These are phyloP conservation scores for Monosporascus sp. DNA, from an alignment of 2,329 filamentous ascomycete genomes.

Conservation along the genomic window DNA sequence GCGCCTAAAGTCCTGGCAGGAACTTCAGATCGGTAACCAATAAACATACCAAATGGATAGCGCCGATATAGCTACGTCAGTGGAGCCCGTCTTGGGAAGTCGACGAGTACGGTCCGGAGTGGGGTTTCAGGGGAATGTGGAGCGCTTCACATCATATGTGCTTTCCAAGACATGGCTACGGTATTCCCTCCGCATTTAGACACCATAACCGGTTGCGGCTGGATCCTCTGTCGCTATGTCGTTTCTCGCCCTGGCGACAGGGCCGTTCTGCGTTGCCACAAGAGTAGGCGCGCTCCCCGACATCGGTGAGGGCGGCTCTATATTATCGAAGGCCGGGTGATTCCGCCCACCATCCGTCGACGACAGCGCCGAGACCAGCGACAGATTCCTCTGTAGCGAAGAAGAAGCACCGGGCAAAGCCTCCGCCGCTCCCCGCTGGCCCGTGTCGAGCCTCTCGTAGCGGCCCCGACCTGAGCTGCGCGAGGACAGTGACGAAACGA, in stretches of 20 bases:
- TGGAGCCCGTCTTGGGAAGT: too few relatives aligned
- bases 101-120: too few relatives aligned
- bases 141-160: background rate
- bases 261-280: background rate
- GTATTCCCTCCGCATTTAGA: background rate
- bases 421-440: background rate
- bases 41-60: too few relatives aligned
- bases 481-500: background rate
- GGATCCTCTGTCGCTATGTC: background rate
- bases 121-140: too few relatives aligned
- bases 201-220: background rate
- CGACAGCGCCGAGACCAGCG: background rate
- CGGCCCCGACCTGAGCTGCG: background rate
- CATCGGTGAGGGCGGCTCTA: background rate
- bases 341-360: background rate
- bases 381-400: background rate
- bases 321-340: background rate
- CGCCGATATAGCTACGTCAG: too few relatives aligned
- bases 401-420: background rate
- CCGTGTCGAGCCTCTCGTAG: background rate
- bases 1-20: too few relatives aligned
- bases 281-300: background rate
- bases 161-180: background rate
- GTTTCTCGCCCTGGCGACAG: background rate
- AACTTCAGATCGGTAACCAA: too few relatives aligned